Evolutionary conservation across 2,329 filamentous ascomycete genomes (phyloP).

Genomic region (Alternaria sp.): DNA sequence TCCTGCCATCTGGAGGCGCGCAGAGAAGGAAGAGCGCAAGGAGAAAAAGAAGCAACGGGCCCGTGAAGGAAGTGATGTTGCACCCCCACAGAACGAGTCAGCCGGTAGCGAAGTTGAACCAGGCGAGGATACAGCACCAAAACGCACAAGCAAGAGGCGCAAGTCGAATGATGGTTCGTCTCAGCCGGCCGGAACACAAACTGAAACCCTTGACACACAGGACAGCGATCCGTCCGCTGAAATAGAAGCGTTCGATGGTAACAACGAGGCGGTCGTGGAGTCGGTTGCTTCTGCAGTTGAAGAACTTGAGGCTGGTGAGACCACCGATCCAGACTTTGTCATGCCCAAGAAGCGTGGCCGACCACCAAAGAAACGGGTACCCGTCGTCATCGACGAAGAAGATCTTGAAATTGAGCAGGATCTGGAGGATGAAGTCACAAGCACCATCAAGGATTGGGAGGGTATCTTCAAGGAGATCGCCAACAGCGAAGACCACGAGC

Average conservation of each 20-base stretch:
- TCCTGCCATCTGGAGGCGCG: constrained; percentile 78
- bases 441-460: constrained; percentile 44
- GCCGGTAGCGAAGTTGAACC: constrained; percentile 17
- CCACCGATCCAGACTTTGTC: constrained; percentile 28
- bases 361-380: constrained; percentile 42
- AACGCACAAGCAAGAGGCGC: constrained; percentile 34
- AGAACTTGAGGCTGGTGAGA: constrained; percentile 23
- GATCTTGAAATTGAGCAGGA: constrained; percentile 58
- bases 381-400: constrained; percentile 51
- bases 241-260: constrained; percentile 31
- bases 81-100: constrained; percentile 9
- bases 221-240: constrained; percentile 15
- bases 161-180: constrained; percentile 33
- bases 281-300: constrained; percentile 31
- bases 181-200: constrained; percentile 15
- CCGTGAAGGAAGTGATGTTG: constrained; percentile 19
- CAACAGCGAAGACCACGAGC: constrained; percentile 39
- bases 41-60: constrained; percentile 36
- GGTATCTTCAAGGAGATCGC: constrained; percentile 40
- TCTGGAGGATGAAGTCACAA: constrained; percentile 56
- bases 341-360: constrained; percentile 50
- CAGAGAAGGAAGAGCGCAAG: constrained; percentile 56
- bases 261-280: constrained; percentile 32
- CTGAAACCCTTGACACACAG: constrained; percentile 14
- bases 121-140: constrained; percentile 17